phyloP scores from a whole-genome alignment of 805 yeast genomes.

The Yarrowia deformans region DNA sequence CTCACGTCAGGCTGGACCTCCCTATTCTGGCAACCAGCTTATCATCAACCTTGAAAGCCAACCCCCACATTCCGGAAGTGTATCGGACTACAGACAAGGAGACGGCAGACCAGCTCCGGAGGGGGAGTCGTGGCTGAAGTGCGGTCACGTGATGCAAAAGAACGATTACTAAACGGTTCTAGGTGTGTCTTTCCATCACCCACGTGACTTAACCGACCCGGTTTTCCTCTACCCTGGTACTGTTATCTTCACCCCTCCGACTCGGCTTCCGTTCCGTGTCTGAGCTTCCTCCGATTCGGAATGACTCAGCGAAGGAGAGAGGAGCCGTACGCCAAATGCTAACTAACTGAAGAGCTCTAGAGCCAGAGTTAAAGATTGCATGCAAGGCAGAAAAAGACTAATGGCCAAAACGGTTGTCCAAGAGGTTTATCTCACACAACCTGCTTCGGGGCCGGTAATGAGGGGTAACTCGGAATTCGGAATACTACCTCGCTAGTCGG shows the following conservation, averaged over 20 bases:
- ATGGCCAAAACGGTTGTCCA: too few relatives aligned
- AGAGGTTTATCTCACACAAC: too few relatives aligned
- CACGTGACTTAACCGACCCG: background rate
- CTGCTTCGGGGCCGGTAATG: too few relatives aligned
- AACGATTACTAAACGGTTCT: too few relatives aligned
- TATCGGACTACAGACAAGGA: constrained; percentile 7
- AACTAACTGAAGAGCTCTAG: background rate
- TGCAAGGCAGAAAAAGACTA: too few relatives aligned
- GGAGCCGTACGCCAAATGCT: background rate
- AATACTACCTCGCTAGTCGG: too few relatives aligned
- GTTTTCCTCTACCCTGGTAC: background rate
- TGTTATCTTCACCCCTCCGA: background rate
- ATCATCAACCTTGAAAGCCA: constrained; percentile 2
- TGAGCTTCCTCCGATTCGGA: constrained; percentile 7
- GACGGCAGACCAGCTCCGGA: constrained; percentile 13
- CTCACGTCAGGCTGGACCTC: background rate
- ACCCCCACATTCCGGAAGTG: constrained; percentile 33
- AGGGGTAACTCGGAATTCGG: too few relatives aligned
- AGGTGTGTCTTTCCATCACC: too few relatives aligned
- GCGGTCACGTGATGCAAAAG: background rate
- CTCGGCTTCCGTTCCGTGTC: constrained; percentile 25
- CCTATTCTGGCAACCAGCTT: background rate
- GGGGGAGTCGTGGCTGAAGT: background rate
- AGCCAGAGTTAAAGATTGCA: too few relatives aligned
- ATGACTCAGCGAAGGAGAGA: background rate